Conservation (phyloP, 2,329 filamentous ascomycete genomes). For the Didymella pinodella region DNA sequence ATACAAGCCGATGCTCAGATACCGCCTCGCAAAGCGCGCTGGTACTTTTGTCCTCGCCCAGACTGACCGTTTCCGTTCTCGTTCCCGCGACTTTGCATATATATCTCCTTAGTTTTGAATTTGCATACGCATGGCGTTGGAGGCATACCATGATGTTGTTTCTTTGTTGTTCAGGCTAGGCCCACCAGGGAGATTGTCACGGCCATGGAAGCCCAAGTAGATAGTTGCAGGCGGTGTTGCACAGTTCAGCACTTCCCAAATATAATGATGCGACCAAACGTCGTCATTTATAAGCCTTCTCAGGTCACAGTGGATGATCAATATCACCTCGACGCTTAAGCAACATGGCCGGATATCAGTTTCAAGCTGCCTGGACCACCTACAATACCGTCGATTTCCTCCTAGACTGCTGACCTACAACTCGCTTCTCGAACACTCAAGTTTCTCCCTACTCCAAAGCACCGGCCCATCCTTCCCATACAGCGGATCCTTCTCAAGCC, state of each 20-base stretch:
- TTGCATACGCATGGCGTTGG: slow-evolving; percentile 22
- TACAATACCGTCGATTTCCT: background rate
- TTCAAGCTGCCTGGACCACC: too few species aligned
- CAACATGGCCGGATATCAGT: background rate
- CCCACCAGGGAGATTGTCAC: slow-evolving; percentile 1
- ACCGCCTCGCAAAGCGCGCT: slow-evolving; percentile 19
- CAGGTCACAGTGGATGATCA: background rate
- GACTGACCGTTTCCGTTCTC: slow-evolving; percentile 22
- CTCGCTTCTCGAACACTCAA: slow-evolving; percentile 18
- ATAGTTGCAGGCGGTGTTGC: slow-evolving; percentile 1
- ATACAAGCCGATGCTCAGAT: slow-evolving; percentile 21
- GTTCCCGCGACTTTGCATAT: slow-evolving; percentile 17
- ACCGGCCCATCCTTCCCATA: slow-evolving; percentile 40
- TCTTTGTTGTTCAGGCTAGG: background rate
- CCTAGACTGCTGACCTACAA: background rate
- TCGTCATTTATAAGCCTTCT: background rate
- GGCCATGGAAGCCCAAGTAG: background rate
- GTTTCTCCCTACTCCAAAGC: slow-evolving; percentile 33
- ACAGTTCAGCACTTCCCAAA: background rate
- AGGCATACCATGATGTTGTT: slow-evolving; percentile 9
- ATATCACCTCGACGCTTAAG: background rate
- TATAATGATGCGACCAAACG: slow-evolving; percentile 5
- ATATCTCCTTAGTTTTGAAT: slow-evolving; percentile 22
- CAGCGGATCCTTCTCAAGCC: slow-evolving; percentile 68
- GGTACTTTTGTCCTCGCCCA: slow-evolving; percentile 16